Percentiles rank a stretch among this genome's conserved stretches.
Conservation (phyloP, 257 asterid species). For the Echites panduratus region DNA sequence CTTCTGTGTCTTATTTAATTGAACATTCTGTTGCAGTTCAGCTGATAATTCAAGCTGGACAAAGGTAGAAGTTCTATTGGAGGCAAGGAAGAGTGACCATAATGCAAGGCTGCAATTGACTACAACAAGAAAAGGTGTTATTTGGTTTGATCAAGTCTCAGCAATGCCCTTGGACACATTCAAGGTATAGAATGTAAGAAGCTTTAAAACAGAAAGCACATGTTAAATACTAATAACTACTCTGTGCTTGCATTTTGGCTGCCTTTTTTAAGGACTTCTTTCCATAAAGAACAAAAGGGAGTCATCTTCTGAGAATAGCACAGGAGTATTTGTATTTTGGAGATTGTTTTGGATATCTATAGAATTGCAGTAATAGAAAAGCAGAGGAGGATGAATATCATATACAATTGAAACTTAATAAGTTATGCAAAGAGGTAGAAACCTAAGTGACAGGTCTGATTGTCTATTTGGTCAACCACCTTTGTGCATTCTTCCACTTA, state of each 20-base stretch:
- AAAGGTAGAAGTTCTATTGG: conserved; percentile 51
- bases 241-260: neutral
- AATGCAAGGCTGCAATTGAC: conserved; percentile 75
- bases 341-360: neutral
- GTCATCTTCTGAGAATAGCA: neutral
- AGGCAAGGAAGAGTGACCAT: conserved; percentile 57
- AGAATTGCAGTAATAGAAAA: neutral
- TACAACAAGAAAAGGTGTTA: conserved; percentile 57
- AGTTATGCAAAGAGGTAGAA: neutral
- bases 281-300: too few relatives aligned
- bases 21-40: conserved; percentile 40
- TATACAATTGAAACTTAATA: neutral
- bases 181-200: conserved; percentile 42
- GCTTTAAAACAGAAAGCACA: neutral
- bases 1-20: neutral
- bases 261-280: too few relatives aligned
- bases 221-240: neutral
- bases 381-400: neutral
- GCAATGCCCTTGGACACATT: conserved; percentile 85
- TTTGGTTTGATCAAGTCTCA: conserved; percentile 97
- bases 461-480: neutral
- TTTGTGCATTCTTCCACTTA: neutral
- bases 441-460: neutral
- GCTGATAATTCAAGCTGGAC: conserved; percentile 66
- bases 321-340: neutral